Evolutionary conservation across 768 basidiomycete species (phyloP), one percentile per base, ranked within the genome.

Genomic region (Lyophyllum semitale): DNA sequence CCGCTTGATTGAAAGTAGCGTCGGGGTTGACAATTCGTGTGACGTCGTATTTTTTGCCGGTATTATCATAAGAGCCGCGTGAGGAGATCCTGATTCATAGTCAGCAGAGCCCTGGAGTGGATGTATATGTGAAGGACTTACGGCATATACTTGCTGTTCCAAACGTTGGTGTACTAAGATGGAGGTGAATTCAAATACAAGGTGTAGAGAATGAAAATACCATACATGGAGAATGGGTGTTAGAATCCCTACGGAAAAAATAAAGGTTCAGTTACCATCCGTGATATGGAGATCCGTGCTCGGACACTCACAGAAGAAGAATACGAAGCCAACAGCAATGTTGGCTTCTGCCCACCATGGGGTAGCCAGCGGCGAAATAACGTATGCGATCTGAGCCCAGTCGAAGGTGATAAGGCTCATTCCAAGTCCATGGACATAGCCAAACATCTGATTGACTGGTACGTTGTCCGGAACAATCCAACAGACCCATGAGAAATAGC

Each of bases 341-440:
- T 91, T 91, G 11, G 85, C 88, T 65, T 87, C 83, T 2, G 88
- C 88, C 88, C 88, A 91, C 88, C 89, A 93, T 1, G 91, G 91
- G 9, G 87, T 84, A 5, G 87, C 84, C 43, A 93, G 82, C 0
- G 91, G 91, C 22, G 83, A 84, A 17, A 82, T 82, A 50, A 84
- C 84, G 64, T 85, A 89, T 8, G 85, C 81, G 53, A 85, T 84
- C 71, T 89, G 86, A 2, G 85, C 75, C 91, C 91, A 93, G 61
- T 93, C 91, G 66, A 93, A 91, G 29, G 89, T 89, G 63, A 91
- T 68, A 57, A 90, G 64, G 59, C 86, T 84, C 87, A 91, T 89
- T 25, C 85, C 84, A 63, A 87, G 65, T 13, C 66, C 84, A 68
- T 72, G 83, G 47, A 64, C 77, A 54, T 84, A 84, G 30, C 91